Conservation (phyloP, 345 rosid species). For the Arabis alpina region DNA sequence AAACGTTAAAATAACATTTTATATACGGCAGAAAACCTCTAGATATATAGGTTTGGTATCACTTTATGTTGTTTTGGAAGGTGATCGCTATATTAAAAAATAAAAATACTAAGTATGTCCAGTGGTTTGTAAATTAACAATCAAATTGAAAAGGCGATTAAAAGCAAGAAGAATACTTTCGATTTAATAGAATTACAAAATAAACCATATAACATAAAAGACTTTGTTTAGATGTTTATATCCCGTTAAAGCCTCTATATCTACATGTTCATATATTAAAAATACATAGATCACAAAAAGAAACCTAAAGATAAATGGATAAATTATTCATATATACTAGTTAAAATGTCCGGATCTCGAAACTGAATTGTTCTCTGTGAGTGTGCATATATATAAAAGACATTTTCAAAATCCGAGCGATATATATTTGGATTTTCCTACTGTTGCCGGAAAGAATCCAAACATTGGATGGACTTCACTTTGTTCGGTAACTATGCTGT, state of each 20-base stretch:
- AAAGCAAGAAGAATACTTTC: background rate
- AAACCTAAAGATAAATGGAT: constrained; percentile 5
- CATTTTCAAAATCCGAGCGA: constrained; percentile 36
- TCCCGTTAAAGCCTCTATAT: background rate
- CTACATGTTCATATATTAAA: background rate
- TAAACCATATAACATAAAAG: background rate
- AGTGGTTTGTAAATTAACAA: constrained; percentile 1
- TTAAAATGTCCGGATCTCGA: constrained; percentile 25
- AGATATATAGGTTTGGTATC: too few relatives aligned
- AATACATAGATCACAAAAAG: background rate
- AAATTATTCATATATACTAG: constrained; percentile 11
- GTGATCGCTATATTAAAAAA: too few relatives aligned
- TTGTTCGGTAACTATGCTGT: constrained; percentile 39
- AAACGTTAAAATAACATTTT: background rate
- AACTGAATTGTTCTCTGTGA: constrained; percentile 38
- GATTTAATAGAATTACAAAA: background rate
- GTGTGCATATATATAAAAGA: constrained; percentile 33
- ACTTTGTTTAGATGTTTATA: background rate
- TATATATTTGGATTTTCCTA: constrained; percentile 18
- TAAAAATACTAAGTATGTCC: background rate
- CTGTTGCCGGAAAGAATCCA: constrained; percentile 38
- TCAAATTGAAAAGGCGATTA: background rate
- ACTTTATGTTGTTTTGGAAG: too few relatives aligned
- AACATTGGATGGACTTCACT: constrained; percentile 41
- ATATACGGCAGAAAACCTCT: background rate